Evolutionary conservation across 2,329 filamentous ascomycete genomes (phyloP).

Genomic region (Colletotrichum kahawae): DNA sequence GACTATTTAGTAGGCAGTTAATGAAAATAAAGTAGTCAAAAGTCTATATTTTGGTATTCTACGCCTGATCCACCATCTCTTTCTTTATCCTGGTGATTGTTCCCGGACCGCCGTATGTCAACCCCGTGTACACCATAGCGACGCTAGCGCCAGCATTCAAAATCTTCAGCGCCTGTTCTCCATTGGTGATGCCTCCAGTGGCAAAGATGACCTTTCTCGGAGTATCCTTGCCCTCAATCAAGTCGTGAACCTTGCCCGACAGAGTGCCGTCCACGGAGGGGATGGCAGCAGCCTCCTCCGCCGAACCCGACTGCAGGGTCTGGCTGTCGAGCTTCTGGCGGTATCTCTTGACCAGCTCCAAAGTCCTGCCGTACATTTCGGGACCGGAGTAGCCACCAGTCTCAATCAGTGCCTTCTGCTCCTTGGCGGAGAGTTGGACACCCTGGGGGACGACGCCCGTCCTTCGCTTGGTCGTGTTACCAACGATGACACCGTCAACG

Average conservation of each 20-base stretch:
- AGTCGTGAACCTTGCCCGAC: slow-evolving; percentile 27
- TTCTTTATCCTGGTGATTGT: slow-evolving; percentile 69
- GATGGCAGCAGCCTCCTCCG: slow-evolving; percentile 31
- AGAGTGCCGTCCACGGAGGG: slow-evolving; percentile 35
- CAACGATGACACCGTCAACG: slow-evolving; percentile 94
- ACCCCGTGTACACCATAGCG: slow-evolving; percentile 87
- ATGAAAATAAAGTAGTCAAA: background rate
- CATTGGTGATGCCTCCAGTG: slow-evolving; percentile 90
- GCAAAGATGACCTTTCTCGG: slow-evolving; percentile 86
- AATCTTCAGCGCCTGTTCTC: slow-evolving; percentile 80
- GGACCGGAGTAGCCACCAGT: slow-evolving; percentile 91
- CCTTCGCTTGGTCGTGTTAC: slow-evolving; percentile 92
- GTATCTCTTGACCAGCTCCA: slow-evolving; percentile 81
- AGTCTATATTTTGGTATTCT: slow-evolving; percentile 24
- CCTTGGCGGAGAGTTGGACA: slow-evolving; percentile 66
- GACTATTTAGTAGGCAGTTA: background rate
- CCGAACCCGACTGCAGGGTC: slow-evolving; percentile 39
- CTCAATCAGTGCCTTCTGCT: slow-evolving; percentile 73
- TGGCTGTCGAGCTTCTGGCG: slow-evolving; percentile 68
- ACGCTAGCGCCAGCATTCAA: slow-evolving; percentile 89
- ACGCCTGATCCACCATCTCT: slow-evolving; percentile 58
- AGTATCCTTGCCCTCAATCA: slow-evolving; percentile 24
- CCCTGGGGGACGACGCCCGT: slow-evolving; percentile 72
- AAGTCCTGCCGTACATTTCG: slow-evolving; percentile 81
- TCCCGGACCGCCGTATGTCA: slow-evolving; percentile 69